phyloP scores from a whole-genome alignment of 2,329 filamentous ascomycete species.

The Sarocladiaceae sp. region DNA sequence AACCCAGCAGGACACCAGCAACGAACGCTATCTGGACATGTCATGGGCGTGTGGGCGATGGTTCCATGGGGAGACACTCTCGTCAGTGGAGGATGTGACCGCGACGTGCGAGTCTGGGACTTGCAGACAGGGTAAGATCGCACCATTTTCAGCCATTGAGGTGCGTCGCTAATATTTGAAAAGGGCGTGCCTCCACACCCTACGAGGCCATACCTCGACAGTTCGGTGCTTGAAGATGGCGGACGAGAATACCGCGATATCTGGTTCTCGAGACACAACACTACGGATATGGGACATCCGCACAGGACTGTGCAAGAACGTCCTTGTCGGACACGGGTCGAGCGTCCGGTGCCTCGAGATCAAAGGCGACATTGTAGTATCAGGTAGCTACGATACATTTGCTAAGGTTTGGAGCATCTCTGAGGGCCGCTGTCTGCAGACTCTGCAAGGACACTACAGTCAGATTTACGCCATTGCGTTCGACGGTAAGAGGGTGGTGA shows the following conservation, averaged over 20 bases:
- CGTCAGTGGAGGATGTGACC: constrained; percentile 92
- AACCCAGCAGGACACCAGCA: constrained; percentile 84
- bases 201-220: constrained; percentile 93
- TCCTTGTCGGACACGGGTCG: constrained; percentile 89
- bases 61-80: constrained; percentile 94
- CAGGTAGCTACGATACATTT: constrained; percentile 94
- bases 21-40: constrained; percentile 85
- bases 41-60: constrained; percentile 99
- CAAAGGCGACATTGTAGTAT: constrained; percentile 94
- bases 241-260: constrained; percentile 88
- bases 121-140: constrained; percentile 74
- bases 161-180: no score
- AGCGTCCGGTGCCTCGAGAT: constrained; percentile 94
- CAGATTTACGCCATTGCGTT: constrained; percentile 99
- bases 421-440: constrained; percentile 85
- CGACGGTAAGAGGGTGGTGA: constrained; percentile 87
- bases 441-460: constrained; percentile 89
- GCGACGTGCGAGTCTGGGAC: constrained; percentile 96
- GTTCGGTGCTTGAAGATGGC: constrained; percentile 98
- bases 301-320: constrained; percentile 81
- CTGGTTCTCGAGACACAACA: constrained; percentile 90
- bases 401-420: constrained; percentile 98
- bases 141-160: no score
- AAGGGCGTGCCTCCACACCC: constrained; percentile 69
- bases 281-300: constrained; percentile 91